Conservation (phyloP, 345 rosid genomes). For the Salix brachista region DNA sequence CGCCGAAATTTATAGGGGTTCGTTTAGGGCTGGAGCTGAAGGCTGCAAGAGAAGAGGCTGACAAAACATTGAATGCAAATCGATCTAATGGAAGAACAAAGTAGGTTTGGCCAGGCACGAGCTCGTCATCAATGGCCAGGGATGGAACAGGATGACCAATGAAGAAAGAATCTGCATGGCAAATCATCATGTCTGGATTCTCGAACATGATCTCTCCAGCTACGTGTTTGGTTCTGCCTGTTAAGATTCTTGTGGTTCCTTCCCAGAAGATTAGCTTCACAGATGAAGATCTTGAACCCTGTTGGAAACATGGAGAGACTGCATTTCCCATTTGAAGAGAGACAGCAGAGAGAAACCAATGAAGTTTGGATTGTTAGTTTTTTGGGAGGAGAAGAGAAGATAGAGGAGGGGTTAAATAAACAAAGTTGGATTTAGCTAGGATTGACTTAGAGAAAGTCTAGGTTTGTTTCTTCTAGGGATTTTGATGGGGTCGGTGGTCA, state of each 20-base stretch:
- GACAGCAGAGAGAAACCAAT: conserved; percentile 3
- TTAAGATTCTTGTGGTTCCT: conserved; percentile 48
- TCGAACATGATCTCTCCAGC: conserved; percentile 96
- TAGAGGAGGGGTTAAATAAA: neutral
- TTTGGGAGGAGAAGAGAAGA: neutral
- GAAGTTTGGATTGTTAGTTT: no score
- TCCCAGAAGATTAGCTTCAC: conserved; percentile 57
- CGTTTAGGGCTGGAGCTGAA: conserved; percentile 42
- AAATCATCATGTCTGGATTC: conserved; percentile 69
- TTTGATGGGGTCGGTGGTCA: conserved; percentile 49
- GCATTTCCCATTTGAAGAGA: conserved; percentile 43
- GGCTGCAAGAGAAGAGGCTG: conserved; percentile 58
- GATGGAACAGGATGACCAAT: conserved; percentile 72
- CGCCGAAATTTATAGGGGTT: conserved; percentile 38
- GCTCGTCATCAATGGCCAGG: conserved; percentile 60
- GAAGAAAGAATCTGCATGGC: conserved; percentile 90
- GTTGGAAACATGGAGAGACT: conserved; percentile 36
- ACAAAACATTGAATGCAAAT: conserved; percentile 42
- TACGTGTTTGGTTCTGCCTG: conserved; percentile 41
- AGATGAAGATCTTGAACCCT: neutral
- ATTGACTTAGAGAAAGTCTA: conserved; percentile 31
- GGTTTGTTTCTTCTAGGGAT: conserved; percentile 6
- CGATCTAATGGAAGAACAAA: conserved; percentile 74
- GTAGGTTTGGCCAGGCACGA: conserved; percentile 66
- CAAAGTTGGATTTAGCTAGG: neutral